Conservation (phyloP, 2,329 filamentous ascomycete species). For the Colletotrichum gigasporum region DNA sequence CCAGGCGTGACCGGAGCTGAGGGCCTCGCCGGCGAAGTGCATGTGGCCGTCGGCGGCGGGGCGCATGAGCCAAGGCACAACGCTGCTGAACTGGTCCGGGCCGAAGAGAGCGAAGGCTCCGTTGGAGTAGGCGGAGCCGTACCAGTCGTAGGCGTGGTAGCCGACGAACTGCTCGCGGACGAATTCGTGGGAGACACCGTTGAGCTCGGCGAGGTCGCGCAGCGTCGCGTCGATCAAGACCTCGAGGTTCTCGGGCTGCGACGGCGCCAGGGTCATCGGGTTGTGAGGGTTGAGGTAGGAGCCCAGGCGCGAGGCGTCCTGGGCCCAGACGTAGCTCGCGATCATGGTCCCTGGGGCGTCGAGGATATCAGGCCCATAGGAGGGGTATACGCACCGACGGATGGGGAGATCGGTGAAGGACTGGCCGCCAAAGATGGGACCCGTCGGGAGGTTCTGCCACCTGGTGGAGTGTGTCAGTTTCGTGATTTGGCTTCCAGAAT, state of each 20-base stretch:
- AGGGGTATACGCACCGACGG: conserved; percentile 43
- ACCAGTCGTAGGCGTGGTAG: conserved; percentile 37
- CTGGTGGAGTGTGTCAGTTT: not conserved
- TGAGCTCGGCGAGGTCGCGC: conserved; percentile 33
- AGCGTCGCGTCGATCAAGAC: conserved; percentile 35
- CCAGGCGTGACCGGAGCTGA: conserved; percentile 38
- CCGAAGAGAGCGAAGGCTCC: conserved; percentile 39
- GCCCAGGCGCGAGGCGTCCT: conserved; percentile 37
- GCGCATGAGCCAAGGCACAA: conserved; percentile 35
- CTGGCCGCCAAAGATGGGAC: conserved; percentile 37
- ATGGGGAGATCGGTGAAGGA: conserved; percentile 42
- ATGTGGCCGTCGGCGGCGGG: conserved; percentile 35
- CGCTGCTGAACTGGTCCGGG: conserved; percentile 35
- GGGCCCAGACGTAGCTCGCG: conserved; percentile 37
- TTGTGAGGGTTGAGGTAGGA: conserved; percentile 37
- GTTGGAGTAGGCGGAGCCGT: conserved; percentile 34
- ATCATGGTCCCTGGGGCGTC: conserved; percentile 37
- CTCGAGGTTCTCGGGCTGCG: conserved; percentile 27
- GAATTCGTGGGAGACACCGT: conserved; percentile 35
- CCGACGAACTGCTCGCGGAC: conserved; percentile 32
- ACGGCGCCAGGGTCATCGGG: conserved; percentile 26
- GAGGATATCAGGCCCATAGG: conserved; percentile 37
- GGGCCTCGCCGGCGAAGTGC: conserved; percentile 38
- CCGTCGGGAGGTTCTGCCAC: conserved; percentile 36
- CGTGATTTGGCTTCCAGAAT: not conserved